A percentile compares a stretch with the other conserved stretches of the same genome.
phyloP scores from a whole-genome alignment of 805 yeast species.

The Pichia exigua region DNA sequence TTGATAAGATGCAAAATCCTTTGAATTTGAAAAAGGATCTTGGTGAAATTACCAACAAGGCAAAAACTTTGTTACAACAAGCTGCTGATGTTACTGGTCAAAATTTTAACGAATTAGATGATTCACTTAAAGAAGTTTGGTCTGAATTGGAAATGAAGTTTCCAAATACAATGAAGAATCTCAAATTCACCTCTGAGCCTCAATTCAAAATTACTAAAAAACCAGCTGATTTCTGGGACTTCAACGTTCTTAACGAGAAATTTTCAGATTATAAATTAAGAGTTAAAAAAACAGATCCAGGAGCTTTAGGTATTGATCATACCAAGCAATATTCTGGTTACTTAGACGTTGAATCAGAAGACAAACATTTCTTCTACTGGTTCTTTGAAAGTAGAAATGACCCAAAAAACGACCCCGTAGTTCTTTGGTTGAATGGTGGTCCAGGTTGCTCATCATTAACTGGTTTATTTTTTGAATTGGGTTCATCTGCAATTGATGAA shows the following conservation, averaged over 20 bases:
- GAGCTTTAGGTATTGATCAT: slow-evolving; percentile 46
- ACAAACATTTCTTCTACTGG: slow-evolving; percentile 90
- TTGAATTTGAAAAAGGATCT: slow-evolving; percentile 1
- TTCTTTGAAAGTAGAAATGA: slow-evolving; percentile 86
- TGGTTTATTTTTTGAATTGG: slow-evolving; percentile 85
- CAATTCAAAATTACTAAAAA: slow-evolving; percentile 31
- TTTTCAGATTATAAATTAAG: slow-evolving; percentile 41
- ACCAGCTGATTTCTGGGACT: slow-evolving; percentile 30
- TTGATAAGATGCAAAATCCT: slow-evolving; percentile 6
- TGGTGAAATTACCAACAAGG: slow-evolving; percentile 5
- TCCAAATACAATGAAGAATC: slow-evolving; percentile 45
- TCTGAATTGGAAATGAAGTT: slow-evolving; percentile 51
- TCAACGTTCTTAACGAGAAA: slow-evolving; percentile 26
- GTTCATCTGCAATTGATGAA: slow-evolving; percentile 70
- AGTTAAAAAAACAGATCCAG: slow-evolving; percentile 41
- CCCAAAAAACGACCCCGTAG: slow-evolving; percentile 77
- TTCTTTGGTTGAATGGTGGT: slow-evolving; percentile 90
- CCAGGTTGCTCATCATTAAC: slow-evolving; percentile 93
- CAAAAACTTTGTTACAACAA: slow-evolving; percentile 26
- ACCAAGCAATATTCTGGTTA: slow-evolving; percentile 72
- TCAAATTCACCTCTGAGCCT: slow-evolving; percentile 46
- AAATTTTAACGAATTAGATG: slow-evolving; percentile 41
- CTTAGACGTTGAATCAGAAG: slow-evolving; percentile 57
- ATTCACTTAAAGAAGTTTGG: slow-evolving; percentile 49
- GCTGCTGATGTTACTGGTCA: slow-evolving; percentile 46